A percentile compares a stretch with the other conserved stretches of the same genome.
phyloP scores from a whole-genome alignment of 345 rosid genomes.

The Syzygium oleosum region DNA sequence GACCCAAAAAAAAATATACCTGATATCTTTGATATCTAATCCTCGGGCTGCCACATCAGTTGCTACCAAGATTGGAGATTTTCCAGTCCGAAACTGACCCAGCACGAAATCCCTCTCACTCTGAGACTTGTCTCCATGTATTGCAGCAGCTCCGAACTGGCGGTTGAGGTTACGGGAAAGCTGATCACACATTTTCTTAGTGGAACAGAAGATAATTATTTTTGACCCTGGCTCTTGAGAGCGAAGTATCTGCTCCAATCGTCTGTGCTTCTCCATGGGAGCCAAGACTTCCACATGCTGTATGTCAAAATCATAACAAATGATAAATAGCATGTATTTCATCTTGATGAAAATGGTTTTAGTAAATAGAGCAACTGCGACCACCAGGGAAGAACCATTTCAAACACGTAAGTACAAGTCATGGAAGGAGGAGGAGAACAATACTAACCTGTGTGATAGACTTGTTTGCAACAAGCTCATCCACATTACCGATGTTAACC shows the following conservation, averaged over 20 bases:
- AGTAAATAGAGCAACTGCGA: background rate
- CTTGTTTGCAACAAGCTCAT: conserved; percentile 98
- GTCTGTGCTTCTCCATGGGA: conserved; percentile 82
- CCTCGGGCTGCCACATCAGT: conserved; percentile 98
- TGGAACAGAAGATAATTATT: conserved; percentile 77
- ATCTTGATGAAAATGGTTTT: background rate
- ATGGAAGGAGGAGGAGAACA: background rate
- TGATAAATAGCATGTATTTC: background rate
- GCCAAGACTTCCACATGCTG: conserved; percentile 75
- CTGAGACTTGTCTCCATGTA: conserved; percentile 90
- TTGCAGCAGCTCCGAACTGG: conserved; percentile 81
- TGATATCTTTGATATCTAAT: conserved; percentile 83
- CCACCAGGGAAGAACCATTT: background rate
- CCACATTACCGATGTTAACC: conserved; percentile 93
- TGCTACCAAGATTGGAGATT: conserved; percentile 78
- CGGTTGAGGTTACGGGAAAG: conserved; percentile 68
- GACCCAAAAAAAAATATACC: conserved; percentile 16
- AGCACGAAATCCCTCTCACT: conserved; percentile 73
- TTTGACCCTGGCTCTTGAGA: conserved; percentile 86
- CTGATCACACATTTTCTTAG: conserved; percentile 90
- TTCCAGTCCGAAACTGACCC: conserved; percentile 70
- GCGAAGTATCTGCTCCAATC: conserved; percentile 83
- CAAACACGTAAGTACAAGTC: background rate
- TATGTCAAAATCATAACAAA: conserved; percentile 5
- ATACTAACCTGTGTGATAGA: conserved; percentile 88